Conservation (phyloP, 495 filamentous ascomycete species). For the Astrocystis sublimbata region DNA sequence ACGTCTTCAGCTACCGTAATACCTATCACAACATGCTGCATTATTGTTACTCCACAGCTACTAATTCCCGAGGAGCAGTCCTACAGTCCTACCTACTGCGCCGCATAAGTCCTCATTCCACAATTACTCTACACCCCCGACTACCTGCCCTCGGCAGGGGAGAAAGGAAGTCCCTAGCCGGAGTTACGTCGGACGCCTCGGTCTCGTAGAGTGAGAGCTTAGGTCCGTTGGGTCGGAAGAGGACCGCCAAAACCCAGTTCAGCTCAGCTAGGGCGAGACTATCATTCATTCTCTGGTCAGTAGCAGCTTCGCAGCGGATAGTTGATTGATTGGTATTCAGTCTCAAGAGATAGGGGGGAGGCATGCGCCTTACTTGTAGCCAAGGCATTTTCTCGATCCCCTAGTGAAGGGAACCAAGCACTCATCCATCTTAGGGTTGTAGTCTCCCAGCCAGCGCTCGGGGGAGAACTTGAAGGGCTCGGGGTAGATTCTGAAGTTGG, state of each 20-base stretch:
- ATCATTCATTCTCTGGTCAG: too few relatives aligned
- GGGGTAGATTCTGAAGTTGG: constrained; percentile 39
- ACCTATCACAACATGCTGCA: too few relatives aligned
- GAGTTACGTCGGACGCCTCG: constrained; percentile 33
- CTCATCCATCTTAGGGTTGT: constrained; percentile 24
- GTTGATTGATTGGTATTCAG: neutral
- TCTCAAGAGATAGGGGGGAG: neutral
- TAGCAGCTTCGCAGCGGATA: too few relatives aligned
- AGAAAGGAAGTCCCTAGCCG: constrained; percentile 32
- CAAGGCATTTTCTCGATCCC: constrained; percentile 27
- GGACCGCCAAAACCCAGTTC: constrained; percentile 31
- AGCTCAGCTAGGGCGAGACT: neutral
- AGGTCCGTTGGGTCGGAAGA: constrained; percentile 31
- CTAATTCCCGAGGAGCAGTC: too few relatives aligned
- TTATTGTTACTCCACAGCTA: too few relatives aligned
- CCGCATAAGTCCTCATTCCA: too few relatives aligned
- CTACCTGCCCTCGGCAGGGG: constrained; percentile 37
- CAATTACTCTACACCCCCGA: too few relatives aligned
- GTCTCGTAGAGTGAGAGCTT: constrained; percentile 34
- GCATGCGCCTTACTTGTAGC: constrained; percentile 25
- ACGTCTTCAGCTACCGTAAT: too few relatives aligned
- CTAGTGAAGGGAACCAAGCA: constrained; percentile 25
- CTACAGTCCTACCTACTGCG: too few relatives aligned
- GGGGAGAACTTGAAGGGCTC: constrained; percentile 39
- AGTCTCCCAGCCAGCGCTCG: constrained; percentile 44